Evolutionary conservation across 768 basidiomycete genomes (phyloP), one percentile per base, ranked within the genome.

Genomic region (Pleurotus eryngii): DNA sequence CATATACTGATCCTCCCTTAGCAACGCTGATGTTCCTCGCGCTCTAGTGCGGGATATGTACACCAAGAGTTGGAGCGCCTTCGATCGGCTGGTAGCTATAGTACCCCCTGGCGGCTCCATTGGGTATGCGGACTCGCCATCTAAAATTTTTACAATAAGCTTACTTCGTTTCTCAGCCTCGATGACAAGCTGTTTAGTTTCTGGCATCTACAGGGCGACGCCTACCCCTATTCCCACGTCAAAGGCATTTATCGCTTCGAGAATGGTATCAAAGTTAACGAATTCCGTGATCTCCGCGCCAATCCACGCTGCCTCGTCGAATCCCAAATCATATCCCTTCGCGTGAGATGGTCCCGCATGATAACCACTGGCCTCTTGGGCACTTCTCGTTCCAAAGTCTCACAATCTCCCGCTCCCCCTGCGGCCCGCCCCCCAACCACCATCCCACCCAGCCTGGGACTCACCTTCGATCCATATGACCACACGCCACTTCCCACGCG

Each of bases 141-240:
- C 53, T 18, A 30, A 15, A 17, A 14, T 37, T 8, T 8, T 12
- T 30, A 17, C 49, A 5, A 17, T 11, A 18, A 22, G 8, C 60
- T 22, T 49, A 30, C 18, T 62, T 56, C 43, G 11, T 46, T 26
- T 22, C 30, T 12, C 60, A 92, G 90, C n/a, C 83, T 94, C 51
- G 92, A 94, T 64, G 91, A 94, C 75, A 95, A 95, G 67, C 81
- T 94, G 1, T 94, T 94, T 71, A 87, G 87, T 58, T 94, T 92
- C 76, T 94, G 90, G 89, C 79, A 90, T 59, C 77, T 93, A 14
- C 91, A 93, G 69, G 83, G 82, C 20, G 92, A 93, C 62, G 81
- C 80, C 49, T 86, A 80, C 67, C 90, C 91, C 1, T 79, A 85
- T 53, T 83, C 89, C 0, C 87, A 89, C 45, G 87, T 90, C 57